A percentile compares a stretch with the other conserved stretches of the same genome.
These are phyloP conservation scores for Buddleja alternifolia DNA, from an alignment of 257 asterid genomes.

Conservation along the genomic window DNA sequence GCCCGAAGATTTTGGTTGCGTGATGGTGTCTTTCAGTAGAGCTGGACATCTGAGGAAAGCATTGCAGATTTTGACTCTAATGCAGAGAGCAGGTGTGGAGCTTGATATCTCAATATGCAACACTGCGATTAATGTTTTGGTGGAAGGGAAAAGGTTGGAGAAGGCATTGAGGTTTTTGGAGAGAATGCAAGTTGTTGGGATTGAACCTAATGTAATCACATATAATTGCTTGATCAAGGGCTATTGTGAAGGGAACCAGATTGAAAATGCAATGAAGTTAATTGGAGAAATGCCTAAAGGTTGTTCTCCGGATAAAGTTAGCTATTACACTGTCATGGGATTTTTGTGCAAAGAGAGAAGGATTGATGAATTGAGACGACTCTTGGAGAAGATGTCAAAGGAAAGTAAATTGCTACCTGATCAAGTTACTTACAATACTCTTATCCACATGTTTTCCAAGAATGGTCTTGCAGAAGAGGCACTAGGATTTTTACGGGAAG, in stretches of 20 bases:
- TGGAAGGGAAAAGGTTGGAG: conserved; percentile 72
- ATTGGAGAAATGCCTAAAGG: conserved; percentile 78
- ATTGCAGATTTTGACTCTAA: conserved; percentile 66
- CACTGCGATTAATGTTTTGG: conserved; percentile 78
- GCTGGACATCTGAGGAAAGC: conserved; percentile 88
- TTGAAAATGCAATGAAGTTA: conserved; percentile 65
- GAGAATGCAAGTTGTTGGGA: conserved; percentile 79
- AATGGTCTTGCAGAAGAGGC: conserved; percentile 79
- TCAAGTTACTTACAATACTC: conserved; percentile 70
- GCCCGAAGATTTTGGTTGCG: conserved; percentile 80
- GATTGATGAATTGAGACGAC: conserved; percentile 61
- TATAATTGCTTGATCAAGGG: conserved; percentile 91
- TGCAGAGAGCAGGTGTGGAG: conserved; percentile 82
- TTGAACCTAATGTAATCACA: conserved; percentile 65
- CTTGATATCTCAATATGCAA: conserved; percentile 73
- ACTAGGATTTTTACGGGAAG: conserved; percentile 62
- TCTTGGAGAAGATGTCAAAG: conserved; percentile 69
- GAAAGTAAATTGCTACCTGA: conserved; percentile 67
- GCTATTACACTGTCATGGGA: conserved; percentile 76
- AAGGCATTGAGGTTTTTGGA: conserved; percentile 77
- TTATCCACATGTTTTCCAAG: conserved; percentile 81
- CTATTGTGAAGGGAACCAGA: conserved; percentile 62
- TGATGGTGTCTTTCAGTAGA: conserved; percentile 93
- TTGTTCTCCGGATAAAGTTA: conserved; percentile 80
- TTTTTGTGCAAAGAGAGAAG: conserved; percentile 64